A percentile compares a stretch with the other conserved stretches of the same genome.
Evolutionary conservation across 2,329 filamentous ascomycete genomes (phyloP).

Genomic region (Penicillium sp.): DNA sequence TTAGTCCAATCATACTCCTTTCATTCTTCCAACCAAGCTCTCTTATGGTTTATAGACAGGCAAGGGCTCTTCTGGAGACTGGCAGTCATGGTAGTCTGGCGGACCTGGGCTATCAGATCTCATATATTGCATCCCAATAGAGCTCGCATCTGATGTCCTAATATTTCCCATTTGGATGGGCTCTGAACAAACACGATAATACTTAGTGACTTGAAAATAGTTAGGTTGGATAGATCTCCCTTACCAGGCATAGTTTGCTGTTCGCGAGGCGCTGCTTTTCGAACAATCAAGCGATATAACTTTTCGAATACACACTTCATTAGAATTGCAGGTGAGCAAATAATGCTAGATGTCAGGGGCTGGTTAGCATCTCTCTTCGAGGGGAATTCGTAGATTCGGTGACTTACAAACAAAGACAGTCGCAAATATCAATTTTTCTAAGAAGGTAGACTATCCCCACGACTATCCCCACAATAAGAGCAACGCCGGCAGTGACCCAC

Average conservation of each 20-base stretch:
- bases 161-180: not conserved
- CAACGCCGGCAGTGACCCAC: rapidly evolving
- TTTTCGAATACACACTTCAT: not conserved
- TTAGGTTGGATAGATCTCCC: not conserved
- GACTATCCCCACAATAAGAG: not conserved
- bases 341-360: not conserved
- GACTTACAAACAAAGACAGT: not conserved
- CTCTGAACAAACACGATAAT: not conserved
- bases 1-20: not conserved
- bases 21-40: no score
- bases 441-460: not conserved
- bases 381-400: not conserved
- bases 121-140: not conserved
- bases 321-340: not conserved
- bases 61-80: not conserved
- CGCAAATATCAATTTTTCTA: not conserved
- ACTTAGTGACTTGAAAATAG: not conserved
- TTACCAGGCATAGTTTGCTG: not conserved
- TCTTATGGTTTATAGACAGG: not conserved
- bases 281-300: not conserved
- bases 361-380: not conserved
- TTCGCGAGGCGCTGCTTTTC: not conserved
- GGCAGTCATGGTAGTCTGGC: not conserved
- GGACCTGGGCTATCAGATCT: not conserved
- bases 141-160: no score